Conservation (phyloP, 2,329 filamentous ascomycete genomes). For the Cryphonectria nitschkei region DNA sequence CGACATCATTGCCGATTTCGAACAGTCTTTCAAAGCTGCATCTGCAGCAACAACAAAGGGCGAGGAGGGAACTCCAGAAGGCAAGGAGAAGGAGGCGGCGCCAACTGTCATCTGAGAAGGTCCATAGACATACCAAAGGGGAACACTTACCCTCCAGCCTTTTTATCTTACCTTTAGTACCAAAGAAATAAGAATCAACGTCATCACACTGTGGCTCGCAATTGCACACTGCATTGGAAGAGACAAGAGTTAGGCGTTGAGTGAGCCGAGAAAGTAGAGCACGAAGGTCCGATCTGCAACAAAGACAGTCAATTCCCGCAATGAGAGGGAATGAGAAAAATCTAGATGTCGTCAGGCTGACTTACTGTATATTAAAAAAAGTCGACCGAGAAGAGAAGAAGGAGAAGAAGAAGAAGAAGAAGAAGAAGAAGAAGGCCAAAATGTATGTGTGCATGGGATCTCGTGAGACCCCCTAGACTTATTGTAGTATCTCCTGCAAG, state of each 20-base stretch:
- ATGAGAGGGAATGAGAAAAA: not conserved
- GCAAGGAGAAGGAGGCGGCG: conserved; percentile 45
- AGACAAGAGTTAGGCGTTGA: not conserved
- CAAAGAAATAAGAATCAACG: not conserved
- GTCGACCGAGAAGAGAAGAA: not conserved
- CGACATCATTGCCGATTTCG: conserved; percentile 94
- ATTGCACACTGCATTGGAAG: not conserved
- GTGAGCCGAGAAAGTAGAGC: not conserved
- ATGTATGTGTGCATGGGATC: not conserved
- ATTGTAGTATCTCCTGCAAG: not conserved
- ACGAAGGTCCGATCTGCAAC: not conserved
- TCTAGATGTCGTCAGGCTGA: not conserved
- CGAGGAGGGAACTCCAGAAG: conserved; percentile 34
- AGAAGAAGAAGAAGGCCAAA: too few species aligned
- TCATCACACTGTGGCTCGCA: not conserved
- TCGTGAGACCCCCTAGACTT: conserved; percentile 1
- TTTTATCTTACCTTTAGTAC: not conserved
- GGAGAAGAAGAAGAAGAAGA: not conserved
- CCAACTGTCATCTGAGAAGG: conserved; percentile 41
- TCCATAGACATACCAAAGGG: not conserved
- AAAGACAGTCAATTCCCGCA: not conserved
- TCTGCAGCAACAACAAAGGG: conserved; percentile 47
- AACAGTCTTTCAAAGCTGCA: conserved; percentile 78
- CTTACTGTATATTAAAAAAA: not conserved
- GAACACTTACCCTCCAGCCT: not conserved